Conservation (phyloP, 805 yeast genomes). For the Sugiyamaella qingdaonensis region DNA sequence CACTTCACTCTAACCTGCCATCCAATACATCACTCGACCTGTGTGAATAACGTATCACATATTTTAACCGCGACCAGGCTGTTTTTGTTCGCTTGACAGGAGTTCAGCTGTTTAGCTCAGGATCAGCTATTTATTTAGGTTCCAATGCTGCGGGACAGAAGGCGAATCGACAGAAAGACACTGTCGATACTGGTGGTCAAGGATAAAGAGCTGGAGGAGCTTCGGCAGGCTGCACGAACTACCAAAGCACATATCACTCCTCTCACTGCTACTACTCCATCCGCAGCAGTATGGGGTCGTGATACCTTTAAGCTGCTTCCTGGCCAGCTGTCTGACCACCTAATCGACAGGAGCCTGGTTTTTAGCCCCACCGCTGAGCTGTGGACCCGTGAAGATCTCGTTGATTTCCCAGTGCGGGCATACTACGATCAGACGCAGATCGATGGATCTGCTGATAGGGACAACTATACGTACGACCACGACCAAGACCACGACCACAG, state of each 20-base stretch:
- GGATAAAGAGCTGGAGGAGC: background rate
- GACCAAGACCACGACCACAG: background rate
- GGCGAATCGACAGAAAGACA: background rate
- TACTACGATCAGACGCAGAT: background rate
- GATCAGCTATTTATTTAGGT: no score
- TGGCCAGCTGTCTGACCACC: background rate
- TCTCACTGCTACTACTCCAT: conserved; percentile 21
- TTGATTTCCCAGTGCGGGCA: background rate
- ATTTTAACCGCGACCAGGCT: no score
- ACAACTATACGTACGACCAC: background rate
- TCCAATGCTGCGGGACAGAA: background rate
- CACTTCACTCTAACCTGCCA: background rate
- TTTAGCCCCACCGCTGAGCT: conserved; percentile 2
- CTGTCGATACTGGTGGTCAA: background rate
- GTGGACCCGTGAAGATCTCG: background rate
- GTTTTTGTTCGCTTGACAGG: no score
- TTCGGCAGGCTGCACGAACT: background rate
- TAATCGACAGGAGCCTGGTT: background rate
- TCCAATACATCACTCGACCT: no score
- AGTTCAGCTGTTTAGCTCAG: no score
- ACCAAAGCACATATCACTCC: conserved; percentile 14
- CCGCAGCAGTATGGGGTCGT: conserved; percentile 17
- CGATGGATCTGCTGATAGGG: background rate
- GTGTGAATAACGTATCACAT: no score
- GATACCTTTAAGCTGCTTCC: conserved; percentile 3